These are phyloP conservation scores for Trichoderma polysporum DNA, from an alignment of 2,329 filamentous ascomycete species.

Conservation along the genomic window DNA sequence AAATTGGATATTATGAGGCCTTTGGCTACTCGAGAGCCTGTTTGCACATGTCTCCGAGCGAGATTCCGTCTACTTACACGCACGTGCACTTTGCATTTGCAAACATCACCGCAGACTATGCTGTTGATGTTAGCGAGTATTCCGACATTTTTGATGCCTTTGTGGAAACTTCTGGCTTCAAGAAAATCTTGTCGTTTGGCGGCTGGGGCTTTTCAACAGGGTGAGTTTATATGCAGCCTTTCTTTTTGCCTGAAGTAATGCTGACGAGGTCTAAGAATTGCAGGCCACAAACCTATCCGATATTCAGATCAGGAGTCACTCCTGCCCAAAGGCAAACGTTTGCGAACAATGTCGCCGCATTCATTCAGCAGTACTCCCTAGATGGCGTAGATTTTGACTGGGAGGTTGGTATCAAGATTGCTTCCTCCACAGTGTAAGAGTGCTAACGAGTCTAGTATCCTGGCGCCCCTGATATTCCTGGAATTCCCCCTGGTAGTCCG, in stretches of 20 bases:
- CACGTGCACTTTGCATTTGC: neutral
- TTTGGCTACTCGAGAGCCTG: neutral
- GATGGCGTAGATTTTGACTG: conserved; percentile 45
- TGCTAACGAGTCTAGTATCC: conserved; percentile 37
- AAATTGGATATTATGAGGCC: neutral
- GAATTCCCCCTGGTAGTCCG: conserved; percentile 30
- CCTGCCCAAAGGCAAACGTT: conserved; percentile 35
- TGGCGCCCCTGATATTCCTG: conserved; percentile 28
- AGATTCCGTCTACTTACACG: neutral
- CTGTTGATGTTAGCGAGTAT: neutral
- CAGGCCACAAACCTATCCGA: no score
- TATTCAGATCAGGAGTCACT: conserved; percentile 26
- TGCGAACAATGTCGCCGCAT: conserved; percentile 35
- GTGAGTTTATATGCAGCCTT: no score
- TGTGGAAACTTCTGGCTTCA: conserved; percentile 14
- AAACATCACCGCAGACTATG: neutral
- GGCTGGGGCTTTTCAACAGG: conserved; percentile 31
- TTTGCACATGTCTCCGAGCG: neutral
- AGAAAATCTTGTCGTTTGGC: conserved; percentile 32
- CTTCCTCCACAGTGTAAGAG: neutral
- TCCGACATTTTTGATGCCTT: neutral
- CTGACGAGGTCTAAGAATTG: no score
- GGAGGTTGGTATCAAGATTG: conserved; percentile 40
- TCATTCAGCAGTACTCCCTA: conserved; percentile 32
- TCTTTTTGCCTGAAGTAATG: no score